Conservation (phyloP, 306 rosid genomes). For the Malus asiatica region DNA sequence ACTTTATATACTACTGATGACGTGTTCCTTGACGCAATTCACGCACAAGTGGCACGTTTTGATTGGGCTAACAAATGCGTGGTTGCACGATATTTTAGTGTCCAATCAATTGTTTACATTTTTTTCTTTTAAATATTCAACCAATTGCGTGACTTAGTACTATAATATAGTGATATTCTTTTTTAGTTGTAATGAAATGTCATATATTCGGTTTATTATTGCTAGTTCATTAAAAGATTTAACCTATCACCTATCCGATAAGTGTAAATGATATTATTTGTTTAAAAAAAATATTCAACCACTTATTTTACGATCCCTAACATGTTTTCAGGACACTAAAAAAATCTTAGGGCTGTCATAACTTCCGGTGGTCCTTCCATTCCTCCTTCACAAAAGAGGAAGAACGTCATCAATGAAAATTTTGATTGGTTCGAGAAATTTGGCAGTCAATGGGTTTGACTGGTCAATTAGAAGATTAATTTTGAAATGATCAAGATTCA, state of each 20-base stretch:
- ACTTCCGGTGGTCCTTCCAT: neutral
- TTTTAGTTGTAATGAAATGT: accelerated
- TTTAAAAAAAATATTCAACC: too few relatives aligned
- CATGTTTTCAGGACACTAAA: too few relatives aligned
- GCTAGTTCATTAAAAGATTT: accelerated
- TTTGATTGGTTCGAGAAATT: neutral
- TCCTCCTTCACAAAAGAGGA: neutral
- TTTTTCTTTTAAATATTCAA: too few relatives aligned
- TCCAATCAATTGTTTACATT: too few relatives aligned
- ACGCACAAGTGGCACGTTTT: neutral
- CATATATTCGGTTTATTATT: too few relatives aligned
- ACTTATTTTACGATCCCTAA: too few relatives aligned
- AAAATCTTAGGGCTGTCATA: neutral
- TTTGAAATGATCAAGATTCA: neutral
- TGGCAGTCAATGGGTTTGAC: neutral
- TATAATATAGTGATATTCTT: too few relatives aligned
- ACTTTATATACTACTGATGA: neutral
- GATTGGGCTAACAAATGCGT: neutral
- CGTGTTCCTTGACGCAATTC: neutral
- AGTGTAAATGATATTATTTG: too few relatives aligned
- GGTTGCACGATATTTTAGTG: too few relatives aligned
- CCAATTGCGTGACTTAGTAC: too few relatives aligned
- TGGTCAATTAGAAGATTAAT: neutral
- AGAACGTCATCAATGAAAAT: neutral
- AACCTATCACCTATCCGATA: accelerated